phyloP scores from a whole-genome alignment of 345 rosid genomes.

The Eucalyptus pauciflora region DNA sequence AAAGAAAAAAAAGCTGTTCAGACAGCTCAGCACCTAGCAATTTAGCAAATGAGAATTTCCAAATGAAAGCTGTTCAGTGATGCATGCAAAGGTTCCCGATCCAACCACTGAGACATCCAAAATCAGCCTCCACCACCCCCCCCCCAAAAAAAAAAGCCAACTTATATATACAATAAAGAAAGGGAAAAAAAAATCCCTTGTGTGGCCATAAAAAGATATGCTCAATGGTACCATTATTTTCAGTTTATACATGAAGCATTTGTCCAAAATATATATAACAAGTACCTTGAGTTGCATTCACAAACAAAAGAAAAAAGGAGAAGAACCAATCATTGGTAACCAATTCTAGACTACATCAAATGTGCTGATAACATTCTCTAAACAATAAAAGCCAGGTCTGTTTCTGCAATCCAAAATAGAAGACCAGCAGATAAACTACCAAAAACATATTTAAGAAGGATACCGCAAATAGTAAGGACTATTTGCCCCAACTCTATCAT shows the following conservation, averaged over 20 bases:
- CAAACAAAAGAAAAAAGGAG: neutral
- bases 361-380: neutral
- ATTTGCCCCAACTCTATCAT: neutral
- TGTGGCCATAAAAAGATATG: neutral
- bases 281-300: neutral
- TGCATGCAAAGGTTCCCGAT: neutral
- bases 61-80: neutral
- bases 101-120: neutral
- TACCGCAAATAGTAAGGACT: neutral
- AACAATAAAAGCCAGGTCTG: neutral
- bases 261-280: neutral
- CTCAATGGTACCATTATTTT: neutral
- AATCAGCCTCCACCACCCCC: neutral
- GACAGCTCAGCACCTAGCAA: neutral
- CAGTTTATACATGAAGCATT: neutral
- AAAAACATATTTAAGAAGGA: neutral
- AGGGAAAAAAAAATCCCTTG: neutral
- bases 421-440: neutral
- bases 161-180: neutral
- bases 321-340: neutral
- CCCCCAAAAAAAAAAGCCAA: neutral
- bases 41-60: neutral
- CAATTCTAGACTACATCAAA: neutral
- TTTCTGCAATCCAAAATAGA: neutral
- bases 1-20: neutral